Percentiles rank a stretch among this genome's conserved stretches.
These are phyloP conservation scores for Microascus cirrosus DNA, from an alignment of 2,329 filamentous ascomycete species.

Conservation along the genomic window DNA sequence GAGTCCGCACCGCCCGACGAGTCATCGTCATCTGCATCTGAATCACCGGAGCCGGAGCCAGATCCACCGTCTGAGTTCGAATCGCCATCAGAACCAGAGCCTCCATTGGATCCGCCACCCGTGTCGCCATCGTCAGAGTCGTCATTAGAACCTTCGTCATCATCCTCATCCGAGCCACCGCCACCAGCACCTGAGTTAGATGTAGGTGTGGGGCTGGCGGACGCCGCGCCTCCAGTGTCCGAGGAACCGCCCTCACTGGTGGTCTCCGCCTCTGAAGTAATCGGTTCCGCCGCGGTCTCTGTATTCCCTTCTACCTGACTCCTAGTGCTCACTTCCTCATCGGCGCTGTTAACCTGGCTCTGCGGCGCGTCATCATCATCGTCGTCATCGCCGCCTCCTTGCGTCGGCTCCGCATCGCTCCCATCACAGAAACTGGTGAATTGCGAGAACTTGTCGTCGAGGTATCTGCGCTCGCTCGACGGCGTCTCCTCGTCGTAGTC, in stretches of 20 bases:
- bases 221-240: not conserved
- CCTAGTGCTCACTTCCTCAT: not conserved
- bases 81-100: not conserved
- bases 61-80: not conserved
- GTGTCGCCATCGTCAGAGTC: not conserved
- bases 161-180: not conserved
- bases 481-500: constrained; percentile 11
- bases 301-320: not conserved
- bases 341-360: not conserved
- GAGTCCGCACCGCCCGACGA: too few relatives aligned
- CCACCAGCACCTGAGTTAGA: not conserved
- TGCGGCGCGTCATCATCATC: not conserved
- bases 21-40: too few relatives aligned
- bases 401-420: constrained; percentile 7
- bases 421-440: constrained; percentile 33
- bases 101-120: not conserved
- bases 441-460: constrained; percentile 27
- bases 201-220: not conserved
- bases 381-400: not conserved
- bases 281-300: not conserved
- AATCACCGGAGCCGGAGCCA: too few relatives aligned
- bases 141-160: not conserved
- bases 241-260: not conserved
- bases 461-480: constrained; percentile 18
- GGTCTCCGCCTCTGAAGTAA: not conserved